Evolutionary conservation across 2,329 filamentous ascomycete species (phyloP).

Genomic region (Ophiostoma pallidulum): DNA sequence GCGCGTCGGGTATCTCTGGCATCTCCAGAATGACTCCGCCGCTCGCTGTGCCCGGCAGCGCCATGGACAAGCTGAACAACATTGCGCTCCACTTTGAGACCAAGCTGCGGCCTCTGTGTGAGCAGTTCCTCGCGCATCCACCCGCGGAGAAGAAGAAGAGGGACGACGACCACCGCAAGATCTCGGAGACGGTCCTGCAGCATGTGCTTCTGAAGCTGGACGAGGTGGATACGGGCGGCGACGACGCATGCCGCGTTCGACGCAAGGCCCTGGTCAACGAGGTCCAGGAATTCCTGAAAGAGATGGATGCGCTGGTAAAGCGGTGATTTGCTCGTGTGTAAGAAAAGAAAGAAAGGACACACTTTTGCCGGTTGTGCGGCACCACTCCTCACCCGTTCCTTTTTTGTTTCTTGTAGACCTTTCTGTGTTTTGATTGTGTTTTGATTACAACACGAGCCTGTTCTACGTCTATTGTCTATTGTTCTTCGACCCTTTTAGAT

Average conservation of each 20-base stretch:
- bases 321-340: too few relatives aligned
- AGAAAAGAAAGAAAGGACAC: too few relatives aligned
- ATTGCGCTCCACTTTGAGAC: constrained; percentile 55
- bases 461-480: too few relatives aligned
- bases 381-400: too few relatives aligned
- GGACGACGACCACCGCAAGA: constrained; percentile 62
- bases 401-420: too few relatives aligned
- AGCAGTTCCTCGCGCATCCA: constrained; percentile 51
- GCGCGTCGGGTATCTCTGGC: constrained; percentile 21
- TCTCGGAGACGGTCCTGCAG: constrained; percentile 67
- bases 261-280: constrained; percentile 66
- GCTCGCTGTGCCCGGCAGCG: constrained; percentile 29
- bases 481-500: too few relatives aligned
- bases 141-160: constrained; percentile 58
- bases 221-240: constrained; percentile 63
- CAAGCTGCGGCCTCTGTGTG: constrained; percentile 56
- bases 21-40: constrained; percentile 18
- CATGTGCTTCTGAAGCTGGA: constrained; percentile 71
- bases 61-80: constrained; percentile 56
- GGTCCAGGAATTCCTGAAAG: constrained; percentile 57
- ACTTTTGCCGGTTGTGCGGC: too few relatives aligned
- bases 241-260: constrained; percentile 51
- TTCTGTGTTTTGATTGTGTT: too few relatives aligned
- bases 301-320: constrained; percentile 43
- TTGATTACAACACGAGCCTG: too few relatives aligned